phyloP scores from a whole-genome alignment of 306 rosid genomes.

The Vigna mungo region DNA sequence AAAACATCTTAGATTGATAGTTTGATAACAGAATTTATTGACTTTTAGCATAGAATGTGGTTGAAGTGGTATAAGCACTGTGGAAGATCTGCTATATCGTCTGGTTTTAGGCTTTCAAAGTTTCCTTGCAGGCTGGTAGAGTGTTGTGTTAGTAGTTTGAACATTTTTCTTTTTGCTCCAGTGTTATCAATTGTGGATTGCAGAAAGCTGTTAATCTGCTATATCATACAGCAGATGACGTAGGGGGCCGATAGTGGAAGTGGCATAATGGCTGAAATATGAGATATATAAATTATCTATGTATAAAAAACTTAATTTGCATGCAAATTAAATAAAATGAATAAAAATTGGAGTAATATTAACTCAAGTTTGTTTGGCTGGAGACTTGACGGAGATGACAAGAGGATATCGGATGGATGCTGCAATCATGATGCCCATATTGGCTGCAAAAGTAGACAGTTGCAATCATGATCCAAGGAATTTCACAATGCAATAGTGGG shows the following conservation, averaged over 20 bases:
- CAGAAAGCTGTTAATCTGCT: neutral
- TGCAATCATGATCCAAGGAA: neutral
- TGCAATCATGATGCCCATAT: neutral
- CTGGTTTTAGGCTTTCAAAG: neutral
- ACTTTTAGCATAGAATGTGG: neutral
- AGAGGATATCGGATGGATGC: neutral
- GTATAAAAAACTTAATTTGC: neutral
- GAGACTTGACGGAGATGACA: neutral
- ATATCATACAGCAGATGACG: neutral
- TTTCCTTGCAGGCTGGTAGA: constrained; percentile 5
- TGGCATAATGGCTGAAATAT: neutral
- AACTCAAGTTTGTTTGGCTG: neutral
- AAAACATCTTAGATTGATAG: neutral
- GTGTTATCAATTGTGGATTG: neutral
- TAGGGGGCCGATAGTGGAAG: neutral
- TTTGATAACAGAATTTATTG: neutral
- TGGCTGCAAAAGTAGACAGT: too few species aligned
- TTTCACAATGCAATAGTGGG: neutral
- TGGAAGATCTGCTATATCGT: neutral
- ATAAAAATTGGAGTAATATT: neutral
- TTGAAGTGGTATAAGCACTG: neutral
- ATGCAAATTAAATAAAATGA: too few species aligned
- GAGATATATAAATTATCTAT: too few species aligned
- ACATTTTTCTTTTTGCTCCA: neutral
- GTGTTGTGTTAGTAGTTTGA: neutral